These are phyloP conservation scores for Chimonanthus praecox DNA, from an alignment of 164 flowering plant species.

Conservation along the genomic window DNA sequence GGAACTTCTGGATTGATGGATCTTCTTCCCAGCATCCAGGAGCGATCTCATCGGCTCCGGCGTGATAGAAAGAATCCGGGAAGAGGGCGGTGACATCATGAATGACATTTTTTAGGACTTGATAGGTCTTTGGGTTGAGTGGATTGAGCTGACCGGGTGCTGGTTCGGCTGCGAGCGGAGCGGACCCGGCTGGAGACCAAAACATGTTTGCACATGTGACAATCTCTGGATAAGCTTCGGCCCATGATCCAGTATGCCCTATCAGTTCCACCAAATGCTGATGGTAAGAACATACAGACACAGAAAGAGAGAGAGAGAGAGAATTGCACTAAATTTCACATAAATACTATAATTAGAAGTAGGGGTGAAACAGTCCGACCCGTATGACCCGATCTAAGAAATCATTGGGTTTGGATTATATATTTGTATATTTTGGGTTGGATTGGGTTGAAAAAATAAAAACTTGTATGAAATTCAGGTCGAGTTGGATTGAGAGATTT, in stretches of 20 bases:
- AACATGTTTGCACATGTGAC: conserved; percentile 80
- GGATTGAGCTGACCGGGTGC: conserved; percentile 96
- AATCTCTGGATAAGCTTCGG: conserved; percentile 83
- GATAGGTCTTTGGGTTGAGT: conserved; percentile 64
- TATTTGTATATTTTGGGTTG: no score
- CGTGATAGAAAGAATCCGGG: conserved; percentile 78
- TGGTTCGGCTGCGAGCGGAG: conserved; percentile 76
- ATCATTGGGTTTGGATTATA: no score
- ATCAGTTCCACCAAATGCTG: conserved; percentile 6
- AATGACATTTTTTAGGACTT: conserved; percentile 57
- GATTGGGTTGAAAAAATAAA: no score
- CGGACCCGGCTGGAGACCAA: conserved; percentile 73
- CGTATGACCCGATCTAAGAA: no score
- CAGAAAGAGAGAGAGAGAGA: no score
- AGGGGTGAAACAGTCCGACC: no score
- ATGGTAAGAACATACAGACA: background rate
- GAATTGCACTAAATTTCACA: no score
- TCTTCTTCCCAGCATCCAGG: conserved; percentile 89
- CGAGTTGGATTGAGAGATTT: no score
- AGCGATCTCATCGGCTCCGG: conserved; percentile 75
- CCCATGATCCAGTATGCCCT: conserved; percentile 97
- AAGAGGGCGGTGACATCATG: conserved; percentile 48
- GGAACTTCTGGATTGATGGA: conserved; percentile 39
- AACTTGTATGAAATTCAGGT: no score
- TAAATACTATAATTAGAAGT: no score